Evolutionary conservation across 2,329 filamentous ascomycete species (phyloP).

Genomic region (Fusarium annulatum): DNA sequence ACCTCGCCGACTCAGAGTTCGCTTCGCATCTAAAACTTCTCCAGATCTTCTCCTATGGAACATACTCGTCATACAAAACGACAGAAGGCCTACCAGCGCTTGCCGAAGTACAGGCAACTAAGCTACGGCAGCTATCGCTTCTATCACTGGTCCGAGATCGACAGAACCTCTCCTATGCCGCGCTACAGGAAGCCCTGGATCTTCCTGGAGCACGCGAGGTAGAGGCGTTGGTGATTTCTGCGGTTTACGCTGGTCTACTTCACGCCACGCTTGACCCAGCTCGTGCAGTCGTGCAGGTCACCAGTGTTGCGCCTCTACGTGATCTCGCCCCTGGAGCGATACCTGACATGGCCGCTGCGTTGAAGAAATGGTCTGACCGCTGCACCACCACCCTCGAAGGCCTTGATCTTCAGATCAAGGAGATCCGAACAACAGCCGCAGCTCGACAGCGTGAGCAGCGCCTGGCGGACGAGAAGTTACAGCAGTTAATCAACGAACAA

Average conservation of each 20-base stretch:
- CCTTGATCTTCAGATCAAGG: slow-evolving; percentile 79
- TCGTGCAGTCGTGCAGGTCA: slow-evolving; percentile 78
- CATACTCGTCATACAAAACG: slow-evolving; percentile 77
- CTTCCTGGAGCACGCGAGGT: slow-evolving; percentile 76
- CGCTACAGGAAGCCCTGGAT: slow-evolving; percentile 73
- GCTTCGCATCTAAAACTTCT: slow-evolving; percentile 75
- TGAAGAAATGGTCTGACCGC: slow-evolving; percentile 81
- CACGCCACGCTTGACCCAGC: slow-evolving; percentile 85
- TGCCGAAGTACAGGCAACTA: slow-evolving; percentile 77
- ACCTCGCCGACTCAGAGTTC: slow-evolving; percentile 73
- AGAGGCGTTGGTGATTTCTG: slow-evolving; percentile 86
- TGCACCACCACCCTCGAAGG: slow-evolving; percentile 79
- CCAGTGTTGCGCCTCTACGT: slow-evolving; percentile 84
- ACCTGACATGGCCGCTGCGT: slow-evolving; percentile 72
- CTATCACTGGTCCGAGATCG: slow-evolving; percentile 80
- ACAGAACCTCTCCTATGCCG: slow-evolving; percentile 76
- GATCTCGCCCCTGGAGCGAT: slow-evolving; percentile 83
- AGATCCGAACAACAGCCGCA: slow-evolving; percentile 69
- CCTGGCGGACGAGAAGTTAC: slow-evolving; percentile 60
- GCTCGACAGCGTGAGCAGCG: slow-evolving; percentile 62
- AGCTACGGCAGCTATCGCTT: slow-evolving; percentile 91
- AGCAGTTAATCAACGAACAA: slow-evolving; percentile 60
- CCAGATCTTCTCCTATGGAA: slow-evolving; percentile 92
- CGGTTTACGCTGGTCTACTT: slow-evolving; percentile 87
- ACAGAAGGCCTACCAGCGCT: slow-evolving; percentile 73